Base-by-base conservation (phyloP, 371 early-diverging fungal species). In the Lichtheimia corymbifera region DNA sequence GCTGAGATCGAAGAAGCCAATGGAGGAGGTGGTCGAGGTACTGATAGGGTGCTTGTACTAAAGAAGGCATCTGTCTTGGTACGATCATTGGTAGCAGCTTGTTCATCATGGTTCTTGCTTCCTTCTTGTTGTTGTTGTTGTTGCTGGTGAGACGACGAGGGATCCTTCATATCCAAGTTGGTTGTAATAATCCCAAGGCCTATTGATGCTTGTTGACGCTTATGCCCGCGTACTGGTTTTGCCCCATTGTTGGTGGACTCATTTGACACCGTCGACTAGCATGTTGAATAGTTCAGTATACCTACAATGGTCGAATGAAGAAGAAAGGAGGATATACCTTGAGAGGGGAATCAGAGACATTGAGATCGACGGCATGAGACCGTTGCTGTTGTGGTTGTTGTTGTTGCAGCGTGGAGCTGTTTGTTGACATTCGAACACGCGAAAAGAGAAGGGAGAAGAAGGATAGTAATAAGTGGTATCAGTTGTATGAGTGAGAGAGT, bases 1-100 rank as follows among this genome's bases (percentile, higher is more conserved):
- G 54, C 51, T 44, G 62, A 24, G 42, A 20, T 41, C 41, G 40
- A 27, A 35, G 27, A 64, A 18, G 35, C 20, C 58, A 62, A 62
- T 0, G 71, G 67, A 28, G 79, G 78, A 15, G 79, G 79, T 50
- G 79, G 79, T 47, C 75, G 69, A 40, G 79, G 79, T 50, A 67
- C 65, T 15, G 65, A 53, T 6, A 67, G 41, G 44, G 63, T 55
- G 11, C 62, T 50, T n/a, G 67, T 67, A 40, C 65, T 55, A 58
- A 78, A 78, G 55, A 78, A 78, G 5, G 71, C 65, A 43, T 68
- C 68, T 43, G 70, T 78, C 57, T 78, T 77, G 12, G 66, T 56
- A 9, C 40, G 30, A 50, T 30, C 50, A 44, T 44, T 25, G 24
- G 57, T 14, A 6, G 28, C 9, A 12, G 41, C 47, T 50, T 43